Percentiles rank a stretch among this genome's conserved stretches.
These are phyloP conservation scores for Mrakia gelida DNA, from an alignment of 768 basidiomycete species.

Conservation along the genomic window DNA sequence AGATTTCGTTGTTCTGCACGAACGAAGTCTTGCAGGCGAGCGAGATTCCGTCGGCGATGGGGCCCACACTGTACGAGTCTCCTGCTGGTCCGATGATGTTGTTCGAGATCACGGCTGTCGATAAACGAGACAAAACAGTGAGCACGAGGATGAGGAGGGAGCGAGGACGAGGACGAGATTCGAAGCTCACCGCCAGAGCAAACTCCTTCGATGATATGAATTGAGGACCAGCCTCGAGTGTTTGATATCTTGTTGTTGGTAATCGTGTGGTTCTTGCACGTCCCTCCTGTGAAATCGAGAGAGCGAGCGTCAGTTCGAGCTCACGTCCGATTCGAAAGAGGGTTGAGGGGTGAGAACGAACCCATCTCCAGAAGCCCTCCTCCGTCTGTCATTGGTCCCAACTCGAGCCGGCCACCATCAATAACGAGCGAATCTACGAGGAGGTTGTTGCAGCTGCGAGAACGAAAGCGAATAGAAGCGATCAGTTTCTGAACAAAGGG, in stretches of 20 bases:
- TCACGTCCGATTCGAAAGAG: not conserved
- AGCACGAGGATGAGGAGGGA: not conserved
- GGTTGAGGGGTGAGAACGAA: not conserved
- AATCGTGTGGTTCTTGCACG: not conserved
- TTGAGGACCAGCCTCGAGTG: not conserved
- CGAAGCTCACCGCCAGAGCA: conserved; percentile 2
- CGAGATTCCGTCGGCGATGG: conserved; percentile 19
- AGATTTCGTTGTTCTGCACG: conserved; percentile 7
- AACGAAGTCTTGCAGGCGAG: not conserved
- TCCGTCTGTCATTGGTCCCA: not conserved
- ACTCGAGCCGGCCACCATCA: not conserved
- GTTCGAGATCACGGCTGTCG: not conserved
- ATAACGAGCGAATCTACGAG: not conserved
- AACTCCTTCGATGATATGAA: conserved; percentile 10
- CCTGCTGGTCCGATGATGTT: conserved; percentile 23
- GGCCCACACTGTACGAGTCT: not conserved
- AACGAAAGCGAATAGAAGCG: not conserved
- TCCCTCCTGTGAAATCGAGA: not conserved
- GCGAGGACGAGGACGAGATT: not conserved
- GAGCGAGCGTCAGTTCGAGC: not conserved
- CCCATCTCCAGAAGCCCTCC: conserved; percentile 19
- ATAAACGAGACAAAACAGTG: not conserved
- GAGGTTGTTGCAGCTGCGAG: conserved; percentile 19
- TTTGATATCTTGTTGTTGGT: not conserved
- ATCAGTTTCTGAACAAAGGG: not conserved